Evolutionary conservation across 768 basidiomycete species (phyloP), one percentile per base, ranked within the genome.

Genomic region (Pulveroboletus sp.): DNA sequence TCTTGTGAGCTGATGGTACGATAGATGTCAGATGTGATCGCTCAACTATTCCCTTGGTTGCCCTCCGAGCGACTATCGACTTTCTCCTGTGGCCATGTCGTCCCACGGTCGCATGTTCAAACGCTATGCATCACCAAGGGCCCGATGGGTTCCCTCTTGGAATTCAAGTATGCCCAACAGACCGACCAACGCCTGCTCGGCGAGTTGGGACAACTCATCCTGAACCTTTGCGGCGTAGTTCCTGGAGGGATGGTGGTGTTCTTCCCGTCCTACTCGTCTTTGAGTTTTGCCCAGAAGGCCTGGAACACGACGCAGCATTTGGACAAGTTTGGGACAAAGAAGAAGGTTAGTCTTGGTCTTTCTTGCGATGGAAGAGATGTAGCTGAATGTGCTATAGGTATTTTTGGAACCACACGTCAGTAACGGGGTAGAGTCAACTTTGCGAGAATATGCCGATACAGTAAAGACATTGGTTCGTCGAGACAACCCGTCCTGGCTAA

Each of bases 231-330:
- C 18, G 83, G 77, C 31, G 65, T 95, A 15, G 78, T 94, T 5
- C 89, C 93, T 0, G 84, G 83, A 17, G 95, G 95, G 0, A 79
- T 97, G 70, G 88, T 98, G 17, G 85, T 96, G 7, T 99, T 99
- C 65, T 81, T 97, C 36, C 94, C 95, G 0, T 95, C 93, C 0
- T 98, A 98, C 65, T 78, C 75, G 27, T 93, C 91, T 57, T 71
- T 97, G 33, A 79, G 85, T 50, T 68, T 72, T 35, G 80, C 86
- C 4, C 86, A 81, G 57, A 71, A 70, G 5, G 61, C 73, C 6
- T 98, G 95, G 93, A 64, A 69, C 6, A 73, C 73, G 41, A 79
- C 69, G 40, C 84, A 86, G 1, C 61, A 83, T 9, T 55, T 95
- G 51, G 71, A 74, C 11, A 83, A 83, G 58, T 71, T 96, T 39